A percentile compares a stretch with the other conserved stretches of the same genome.
These are phyloP conservation scores for Pulveroboletus sp. DNA, from an alignment of 1,284 basidiomycete genomes.

Conservation along the genomic window DNA sequence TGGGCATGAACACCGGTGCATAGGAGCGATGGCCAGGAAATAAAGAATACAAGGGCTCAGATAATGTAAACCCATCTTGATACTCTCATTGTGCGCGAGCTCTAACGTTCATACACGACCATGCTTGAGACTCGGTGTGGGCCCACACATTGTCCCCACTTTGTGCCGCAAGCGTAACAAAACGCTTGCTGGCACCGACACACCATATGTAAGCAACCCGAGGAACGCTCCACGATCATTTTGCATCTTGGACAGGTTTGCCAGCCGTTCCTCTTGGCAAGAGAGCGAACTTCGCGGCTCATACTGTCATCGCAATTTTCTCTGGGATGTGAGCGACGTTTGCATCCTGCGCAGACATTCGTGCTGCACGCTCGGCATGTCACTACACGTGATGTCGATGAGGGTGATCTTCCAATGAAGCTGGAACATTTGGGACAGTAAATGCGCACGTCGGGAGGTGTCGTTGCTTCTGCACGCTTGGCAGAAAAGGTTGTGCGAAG, in stretches of 20 bases:
- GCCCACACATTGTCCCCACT: constrained; percentile 34
- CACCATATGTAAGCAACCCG: constrained; percentile 40
- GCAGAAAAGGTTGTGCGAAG: constrained; percentile 27
- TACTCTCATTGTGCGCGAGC: not conserved
- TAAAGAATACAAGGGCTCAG: not conserved
- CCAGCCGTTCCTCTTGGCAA: constrained; percentile 39
- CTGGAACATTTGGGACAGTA: constrained; percentile 41
- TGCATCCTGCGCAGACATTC: constrained; percentile 34
- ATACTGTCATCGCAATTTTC: constrained; percentile 20
- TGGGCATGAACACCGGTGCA: not conserved
- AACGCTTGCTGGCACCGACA: constrained; percentile 41
- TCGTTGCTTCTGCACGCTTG: constrained; percentile 33
- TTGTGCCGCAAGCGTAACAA: constrained; percentile 38
- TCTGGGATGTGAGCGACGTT: constrained; percentile 15
- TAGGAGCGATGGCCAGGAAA: not conserved
- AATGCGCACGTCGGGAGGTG: constrained; percentile 33
- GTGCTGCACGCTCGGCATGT: constrained; percentile 28
- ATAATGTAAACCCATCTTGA: not conserved
- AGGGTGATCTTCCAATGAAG: constrained; percentile 36
- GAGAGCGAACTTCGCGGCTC: constrained; percentile 28
- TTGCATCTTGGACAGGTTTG: constrained; percentile 40
- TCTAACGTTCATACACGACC: not conserved
- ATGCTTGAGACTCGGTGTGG: not conserved
- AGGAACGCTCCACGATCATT: constrained; percentile 37
- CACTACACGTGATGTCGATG: constrained; percentile 9